Evolutionary conservation across 2,329 filamentous ascomycete species (phyloP).

Genomic region (Alternaria sp.): DNA sequence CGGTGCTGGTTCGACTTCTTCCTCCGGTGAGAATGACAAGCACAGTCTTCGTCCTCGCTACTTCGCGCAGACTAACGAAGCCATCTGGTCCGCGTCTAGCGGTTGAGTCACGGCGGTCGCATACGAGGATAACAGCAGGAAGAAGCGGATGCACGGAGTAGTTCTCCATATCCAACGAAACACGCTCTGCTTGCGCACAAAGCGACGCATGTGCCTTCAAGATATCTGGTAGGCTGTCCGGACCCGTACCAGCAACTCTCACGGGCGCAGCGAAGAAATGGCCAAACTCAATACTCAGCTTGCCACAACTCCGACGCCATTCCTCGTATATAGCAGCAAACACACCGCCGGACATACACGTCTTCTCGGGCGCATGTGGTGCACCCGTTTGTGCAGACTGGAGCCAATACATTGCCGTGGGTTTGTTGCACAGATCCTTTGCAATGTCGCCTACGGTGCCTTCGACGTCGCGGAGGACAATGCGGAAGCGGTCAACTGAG

Average conservation of each 20-base stretch:
- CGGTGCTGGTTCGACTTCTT: conserved; percentile 1
- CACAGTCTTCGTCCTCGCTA: conserved; percentile 12
- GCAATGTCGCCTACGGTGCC: conserved; percentile 12
- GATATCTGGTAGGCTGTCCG: conserved; percentile 3
- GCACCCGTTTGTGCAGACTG: conserved; percentile 15
- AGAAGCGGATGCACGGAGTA: conserved; percentile 15
- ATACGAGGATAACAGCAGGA: conserved; percentile 15
- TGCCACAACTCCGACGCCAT: conserved; percentile 13
- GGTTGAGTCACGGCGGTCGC: conserved; percentile 10
- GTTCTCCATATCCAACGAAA: conserved; percentile 12
- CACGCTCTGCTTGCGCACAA: conserved; percentile 9
- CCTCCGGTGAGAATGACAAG: conserved; percentile 10
- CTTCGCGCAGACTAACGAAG: conserved; percentile 18
- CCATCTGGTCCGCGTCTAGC: conserved; percentile 7
- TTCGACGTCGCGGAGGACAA: conserved; percentile 11
- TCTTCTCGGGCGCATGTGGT: conserved; percentile 2
- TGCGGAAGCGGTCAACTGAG: not conserved
- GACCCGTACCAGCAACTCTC: conserved; percentile 15
- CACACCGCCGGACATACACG: conserved; percentile 5
- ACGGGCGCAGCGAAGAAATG: conserved; percentile 21
- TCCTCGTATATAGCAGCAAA: conserved; percentile 19
- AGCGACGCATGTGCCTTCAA: conserved; percentile 14
- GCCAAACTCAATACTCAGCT: conserved; percentile 18
- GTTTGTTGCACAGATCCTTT: conserved; percentile 19
- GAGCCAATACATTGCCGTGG: conserved; percentile 17